A percentile compares a stretch with the other conserved stretches of the same genome.
phyloP scores from a whole-genome alignment of 2,329 filamentous ascomycete genomes.

The Kalaharituber pfeilii region DNA sequence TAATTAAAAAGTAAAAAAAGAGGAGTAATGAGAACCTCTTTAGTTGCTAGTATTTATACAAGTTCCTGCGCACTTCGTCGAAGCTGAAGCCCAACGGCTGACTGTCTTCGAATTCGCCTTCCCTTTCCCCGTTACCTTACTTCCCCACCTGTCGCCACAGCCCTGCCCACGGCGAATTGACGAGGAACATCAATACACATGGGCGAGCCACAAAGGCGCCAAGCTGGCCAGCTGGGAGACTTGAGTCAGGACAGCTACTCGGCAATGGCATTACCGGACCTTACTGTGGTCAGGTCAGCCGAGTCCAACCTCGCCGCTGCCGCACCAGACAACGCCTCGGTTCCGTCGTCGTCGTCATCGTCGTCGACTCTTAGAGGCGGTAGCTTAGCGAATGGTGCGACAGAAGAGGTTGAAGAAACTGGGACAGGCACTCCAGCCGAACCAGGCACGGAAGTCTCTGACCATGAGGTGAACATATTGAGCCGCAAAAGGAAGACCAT shows the following conservation, averaged over 20 bases:
- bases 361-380: background rate
- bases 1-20: no score
- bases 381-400: background rate
- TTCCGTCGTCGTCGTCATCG: background rate
- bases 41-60: no score
- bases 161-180: no score
- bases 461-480: background rate
- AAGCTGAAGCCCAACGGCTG: no score
- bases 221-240: background rate
- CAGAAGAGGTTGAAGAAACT: background rate
- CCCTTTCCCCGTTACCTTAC: no score
- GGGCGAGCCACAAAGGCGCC: background rate
- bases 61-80: no score
- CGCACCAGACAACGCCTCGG: background rate
- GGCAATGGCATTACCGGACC: background rate
- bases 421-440: no score
- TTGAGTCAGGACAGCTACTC: background rate
- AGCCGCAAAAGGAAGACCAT: constrained; percentile 14
- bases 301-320: background rate
- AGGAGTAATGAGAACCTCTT: no score
- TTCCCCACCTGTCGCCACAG: no score
- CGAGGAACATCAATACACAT: no score
- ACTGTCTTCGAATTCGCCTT: no score
- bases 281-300: background rate
- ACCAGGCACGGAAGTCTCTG: no score